These are phyloP conservation scores for Nemania sp. DNA, from an alignment of 2,329 filamentous ascomycete genomes.

Conservation along the genomic window DNA sequence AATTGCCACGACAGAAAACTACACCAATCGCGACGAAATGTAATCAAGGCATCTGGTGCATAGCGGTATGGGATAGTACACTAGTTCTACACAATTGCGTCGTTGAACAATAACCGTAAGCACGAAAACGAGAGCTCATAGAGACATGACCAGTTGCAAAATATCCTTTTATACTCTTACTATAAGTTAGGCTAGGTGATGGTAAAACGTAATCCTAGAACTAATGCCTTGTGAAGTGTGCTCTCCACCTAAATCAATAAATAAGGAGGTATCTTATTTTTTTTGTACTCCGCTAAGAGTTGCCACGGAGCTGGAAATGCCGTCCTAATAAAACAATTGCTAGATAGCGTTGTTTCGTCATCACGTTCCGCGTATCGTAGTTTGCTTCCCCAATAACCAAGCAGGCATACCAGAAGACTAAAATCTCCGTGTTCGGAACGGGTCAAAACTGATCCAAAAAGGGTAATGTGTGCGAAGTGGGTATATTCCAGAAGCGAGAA, in stretches of 20 bases:
- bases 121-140: background rate
- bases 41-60: background rate
- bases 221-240: background rate
- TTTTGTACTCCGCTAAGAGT: conserved; percentile 1
- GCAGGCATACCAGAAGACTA: conserved; percentile 12
- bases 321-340: conserved; percentile 19
- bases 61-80: background rate
- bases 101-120: background rate
- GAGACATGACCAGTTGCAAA: background rate
- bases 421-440: background rate
- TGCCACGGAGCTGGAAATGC: conserved; percentile 6
- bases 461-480: conserved; percentile 31
- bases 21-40: background rate
- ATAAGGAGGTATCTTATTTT: conserved; percentile 14
- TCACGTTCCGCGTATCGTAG: conserved; percentile 28
- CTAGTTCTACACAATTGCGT: background rate
- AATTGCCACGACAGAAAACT: background rate
- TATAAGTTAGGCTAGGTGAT: background rate
- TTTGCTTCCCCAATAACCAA: conserved; percentile 11
- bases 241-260: conserved; percentile 6
- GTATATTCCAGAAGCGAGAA: conserved; percentile 37
- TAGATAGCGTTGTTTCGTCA: conserved; percentile 33
- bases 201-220: background rate
- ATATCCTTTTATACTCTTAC: background rate
- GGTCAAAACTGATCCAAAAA: conserved; percentile 23